Percentiles rank a stretch among this genome's conserved stretches.
Conservation (phyloP, 106 monocot species). For the Apostasia shenzhenica region DNA sequence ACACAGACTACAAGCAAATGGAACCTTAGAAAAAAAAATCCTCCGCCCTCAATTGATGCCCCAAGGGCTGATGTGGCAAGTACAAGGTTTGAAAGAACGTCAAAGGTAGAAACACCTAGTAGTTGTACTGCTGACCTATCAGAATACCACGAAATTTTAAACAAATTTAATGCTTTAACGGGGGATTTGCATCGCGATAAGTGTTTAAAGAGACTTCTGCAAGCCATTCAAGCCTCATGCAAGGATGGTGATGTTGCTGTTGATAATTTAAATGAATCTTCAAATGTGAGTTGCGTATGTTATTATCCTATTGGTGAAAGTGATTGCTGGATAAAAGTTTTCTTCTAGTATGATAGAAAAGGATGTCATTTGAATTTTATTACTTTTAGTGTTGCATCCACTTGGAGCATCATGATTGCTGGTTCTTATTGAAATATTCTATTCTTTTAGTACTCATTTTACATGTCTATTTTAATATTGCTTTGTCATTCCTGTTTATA, state of each 20-base stretch:
- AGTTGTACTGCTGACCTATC: slow-evolving; percentile 47
- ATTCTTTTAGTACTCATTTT: too few relatives aligned
- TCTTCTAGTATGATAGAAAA: too few relatives aligned
- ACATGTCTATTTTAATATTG: too few relatives aligned
- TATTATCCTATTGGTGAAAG: slow-evolving; percentile 4
- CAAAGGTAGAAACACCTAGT: slow-evolving; percentile 64
- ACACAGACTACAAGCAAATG: slow-evolving; percentile 33
- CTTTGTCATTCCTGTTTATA: too few relatives aligned
- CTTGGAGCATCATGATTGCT: too few relatives aligned
- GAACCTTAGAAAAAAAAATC: slow-evolving; percentile 43
- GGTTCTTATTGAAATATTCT: too few relatives aligned
- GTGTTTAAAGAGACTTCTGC: slow-evolving; percentile 81
- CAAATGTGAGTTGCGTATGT: slow-evolving; percentile 29
- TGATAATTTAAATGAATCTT: slow-evolving; percentile 11
- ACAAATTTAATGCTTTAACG: slow-evolving; percentile 67
- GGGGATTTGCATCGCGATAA: slow-evolving; percentile 65
- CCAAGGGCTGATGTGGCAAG: slow-evolving; percentile 28
- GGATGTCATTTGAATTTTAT: too few relatives aligned
- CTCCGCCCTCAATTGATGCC: slow-evolving; percentile 60
- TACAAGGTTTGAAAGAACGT: slow-evolving; percentile 24
- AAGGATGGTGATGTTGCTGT: slow-evolving; percentile 8
- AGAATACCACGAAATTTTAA: slow-evolving; percentile 46
- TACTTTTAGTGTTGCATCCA: too few relatives aligned
- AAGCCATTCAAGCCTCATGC: slow-evolving; percentile 55
- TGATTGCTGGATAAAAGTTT: too few relatives aligned